phyloP scores from a whole-genome alignment of 2,329 filamentous ascomycete genomes.

The Pseudogymnoascus pannorum region DNA sequence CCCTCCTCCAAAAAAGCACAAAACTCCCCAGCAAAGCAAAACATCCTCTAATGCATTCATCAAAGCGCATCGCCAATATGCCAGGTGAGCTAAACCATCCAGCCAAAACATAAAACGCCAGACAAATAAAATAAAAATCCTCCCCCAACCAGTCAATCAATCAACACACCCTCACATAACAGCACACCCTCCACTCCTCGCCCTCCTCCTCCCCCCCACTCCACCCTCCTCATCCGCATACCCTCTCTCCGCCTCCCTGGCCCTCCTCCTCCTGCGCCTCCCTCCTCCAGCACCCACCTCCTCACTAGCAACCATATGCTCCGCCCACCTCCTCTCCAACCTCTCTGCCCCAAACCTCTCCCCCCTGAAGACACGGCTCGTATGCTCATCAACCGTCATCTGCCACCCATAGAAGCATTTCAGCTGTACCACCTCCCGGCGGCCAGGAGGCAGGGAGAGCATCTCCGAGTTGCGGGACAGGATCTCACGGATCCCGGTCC shows the following conservation, averaged over 20 bases:
- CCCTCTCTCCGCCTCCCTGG: slow-evolving; percentile 74
- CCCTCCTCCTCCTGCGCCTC: slow-evolving; percentile 66
- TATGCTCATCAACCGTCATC: slow-evolving; percentile 89
- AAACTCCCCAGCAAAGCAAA: not conserved
- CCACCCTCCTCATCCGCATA: slow-evolving; percentile 39
- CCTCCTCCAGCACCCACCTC: slow-evolving; percentile 68
- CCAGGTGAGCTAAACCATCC: not conserved
- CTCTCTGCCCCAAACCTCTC: slow-evolving; percentile 66
- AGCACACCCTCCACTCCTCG: slow-evolving; percentile 55
- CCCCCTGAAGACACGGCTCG: slow-evolving; percentile 71
- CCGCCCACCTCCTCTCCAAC: slow-evolving; percentile 86
- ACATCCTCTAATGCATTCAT: not conserved
- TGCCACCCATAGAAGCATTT: slow-evolving; percentile 97
- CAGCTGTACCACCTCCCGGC: slow-evolving; percentile 68
- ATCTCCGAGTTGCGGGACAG: slow-evolving; percentile 77
- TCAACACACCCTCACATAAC: slow-evolving; percentile 54
- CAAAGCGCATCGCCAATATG: not conserved
- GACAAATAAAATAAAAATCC: not conserved
- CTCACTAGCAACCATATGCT: slow-evolving; percentile 88
- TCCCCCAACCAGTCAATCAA: too few species aligned
- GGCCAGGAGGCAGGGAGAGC: slow-evolving; percentile 43
- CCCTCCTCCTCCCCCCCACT: slow-evolving; percentile 46
- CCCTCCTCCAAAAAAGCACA: not conserved
- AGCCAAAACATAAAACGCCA: not conserved
- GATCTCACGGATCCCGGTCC: slow-evolving; percentile 83